Evolutionary conservation across 2,329 filamentous ascomycete species (phyloP).

Genomic region (Geosmithia flava): DNA sequence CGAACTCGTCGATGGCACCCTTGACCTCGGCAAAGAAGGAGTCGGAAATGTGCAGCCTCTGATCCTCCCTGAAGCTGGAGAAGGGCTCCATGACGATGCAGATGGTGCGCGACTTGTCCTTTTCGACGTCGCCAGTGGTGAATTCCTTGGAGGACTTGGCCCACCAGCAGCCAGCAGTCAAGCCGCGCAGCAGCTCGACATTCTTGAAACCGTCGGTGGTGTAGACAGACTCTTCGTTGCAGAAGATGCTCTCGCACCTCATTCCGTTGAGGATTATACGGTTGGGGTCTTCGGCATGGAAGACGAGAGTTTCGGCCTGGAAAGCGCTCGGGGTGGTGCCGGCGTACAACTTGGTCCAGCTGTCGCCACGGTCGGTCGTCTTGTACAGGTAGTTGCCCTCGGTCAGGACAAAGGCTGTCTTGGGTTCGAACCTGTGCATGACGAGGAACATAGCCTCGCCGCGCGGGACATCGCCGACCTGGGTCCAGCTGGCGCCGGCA

Average conservation of each 20-base stretch:
- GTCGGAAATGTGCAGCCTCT: slow-evolving; percentile 70
- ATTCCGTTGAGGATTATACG: slow-evolving; percentile 77
- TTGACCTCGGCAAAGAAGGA: slow-evolving; percentile 56
- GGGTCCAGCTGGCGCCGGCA: slow-evolving; percentile 67
- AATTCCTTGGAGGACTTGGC: slow-evolving; percentile 69
- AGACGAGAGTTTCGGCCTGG: slow-evolving; percentile 44
- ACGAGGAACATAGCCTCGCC: slow-evolving; percentile 50
- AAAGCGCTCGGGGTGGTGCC: slow-evolving; percentile 43
- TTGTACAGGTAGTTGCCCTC: slow-evolving; percentile 61
- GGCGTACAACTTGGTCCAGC: slow-evolving; percentile 65
- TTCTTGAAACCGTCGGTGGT: slow-evolving; percentile 77
- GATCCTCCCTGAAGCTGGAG: slow-evolving; percentile 59
- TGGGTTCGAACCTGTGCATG: slow-evolving; percentile 67
- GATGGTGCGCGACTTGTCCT: slow-evolving; percentile 59
- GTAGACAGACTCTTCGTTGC: slow-evolving; percentile 54
- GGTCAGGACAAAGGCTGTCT: slow-evolving; percentile 72
- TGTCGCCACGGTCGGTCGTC: slow-evolving; percentile 71
- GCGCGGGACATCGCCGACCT: slow-evolving; percentile 50
- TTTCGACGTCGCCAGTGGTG: slow-evolving; percentile 49
- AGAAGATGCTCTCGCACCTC: slow-evolving; percentile 52
- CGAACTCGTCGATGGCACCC: slow-evolving; percentile 46
- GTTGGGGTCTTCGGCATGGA: slow-evolving; percentile 73
- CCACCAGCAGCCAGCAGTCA: slow-evolving; percentile 74
- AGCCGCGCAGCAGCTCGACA: slow-evolving; percentile 50
- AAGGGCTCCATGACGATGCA: slow-evolving; percentile 69